Evolutionary conservation across 306 rosid genomes (phyloP), one percentile per base, ranked within the genome.

Genomic region (Trichosanthes truncata): DNA sequence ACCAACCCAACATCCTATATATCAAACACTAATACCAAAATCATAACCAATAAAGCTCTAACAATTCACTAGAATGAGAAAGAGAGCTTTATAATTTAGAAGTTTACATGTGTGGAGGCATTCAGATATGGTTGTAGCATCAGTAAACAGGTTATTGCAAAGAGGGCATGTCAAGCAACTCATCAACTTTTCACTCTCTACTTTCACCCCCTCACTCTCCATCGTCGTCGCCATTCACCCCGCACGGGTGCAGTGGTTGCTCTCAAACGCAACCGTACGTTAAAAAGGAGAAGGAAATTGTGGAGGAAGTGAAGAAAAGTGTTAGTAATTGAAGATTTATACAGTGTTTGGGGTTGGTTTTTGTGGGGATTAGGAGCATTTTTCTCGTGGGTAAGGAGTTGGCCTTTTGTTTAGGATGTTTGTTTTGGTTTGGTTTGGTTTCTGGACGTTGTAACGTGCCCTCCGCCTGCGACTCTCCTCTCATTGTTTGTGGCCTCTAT

Each of bases 81-180:
- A 76, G 1, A 38, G 25, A 48, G 18, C 14, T 29, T 23, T 3
- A 72, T 6, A 25, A 57, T 21, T 23, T 21, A 23, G 13, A 69
- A 60, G 83, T 76, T 73, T 46, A 94, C 97, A 95, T 17, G 99
- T 89, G 80, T 95, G 97, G 33, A 95, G 99, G 82, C 99, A 95
- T 74, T 91, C 89, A 83, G 97, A 95, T 25, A 93, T 90, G 40
- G 99, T 95, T 12, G 99, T 95, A 26, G 99, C 97, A 71, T 91
- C 89, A 73, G 78, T 84, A 81, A 90, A 80, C 59, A 95, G 87
- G 68, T 87, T 88, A 41, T 84, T 53, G 80, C 97, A 95, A 77
- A 92, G 97, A 82, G 97, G 96, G 86, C 99, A 95, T 89, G 93
- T 92, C 97, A 95, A 89, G 97, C 97, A 93, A 87, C 91, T 84